A percentile compares a stretch with the other conserved stretches of the same genome.
Conservation (phyloP, 495 filamentous ascomycete genomes). For the Lindgomyces ingoldianus region DNA sequence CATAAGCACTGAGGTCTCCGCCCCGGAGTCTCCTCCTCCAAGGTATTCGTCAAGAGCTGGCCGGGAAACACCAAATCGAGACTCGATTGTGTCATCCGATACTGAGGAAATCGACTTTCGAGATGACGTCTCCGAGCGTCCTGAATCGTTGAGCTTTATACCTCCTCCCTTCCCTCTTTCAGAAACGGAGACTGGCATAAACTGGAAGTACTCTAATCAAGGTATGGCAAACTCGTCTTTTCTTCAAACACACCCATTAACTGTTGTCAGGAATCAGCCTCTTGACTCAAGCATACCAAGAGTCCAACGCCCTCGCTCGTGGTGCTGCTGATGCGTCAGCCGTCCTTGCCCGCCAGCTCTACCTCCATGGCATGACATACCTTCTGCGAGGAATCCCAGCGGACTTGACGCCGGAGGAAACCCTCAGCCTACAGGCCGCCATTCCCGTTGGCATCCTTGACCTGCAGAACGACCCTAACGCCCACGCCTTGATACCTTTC, state of each 20-base stretch:
- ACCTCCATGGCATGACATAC: conserved; percentile 66
- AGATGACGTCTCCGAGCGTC: conserved; percentile 18
- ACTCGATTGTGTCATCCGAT: conserved; percentile 8
- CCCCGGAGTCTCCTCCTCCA: conserved; percentile 35
- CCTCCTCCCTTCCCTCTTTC: conserved; percentile 19
- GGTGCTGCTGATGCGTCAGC: conserved; percentile 36
- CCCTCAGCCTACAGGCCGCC: conserved; percentile 49
- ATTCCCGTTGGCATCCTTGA: conserved; percentile 46
- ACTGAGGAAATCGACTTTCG: conserved; percentile 9
- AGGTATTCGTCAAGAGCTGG: conserved; percentile 26
- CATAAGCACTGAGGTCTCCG: background rate
- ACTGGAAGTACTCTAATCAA: conserved; percentile 53
- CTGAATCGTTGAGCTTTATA: conserved; percentile 13
- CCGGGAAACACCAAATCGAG: conserved; percentile 12
- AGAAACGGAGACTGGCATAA: conserved; percentile 45
- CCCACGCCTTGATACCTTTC: conserved; percentile 40
- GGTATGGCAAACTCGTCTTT: conserved; percentile 33
- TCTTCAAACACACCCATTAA: background rate
- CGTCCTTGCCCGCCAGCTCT: conserved; percentile 61
- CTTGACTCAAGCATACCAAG: conserved; percentile 43
- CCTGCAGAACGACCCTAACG: conserved; percentile 34
- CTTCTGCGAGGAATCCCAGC: conserved; percentile 65
- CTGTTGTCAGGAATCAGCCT: conserved; percentile 44
- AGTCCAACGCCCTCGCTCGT: conserved; percentile 37
- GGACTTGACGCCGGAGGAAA: conserved; percentile 55